Evolutionary conservation across 2,329 filamentous ascomycete species (phyloP), one percentile per base, ranked within the genome.

Genomic region (Diplodia intermedia): DNA sequence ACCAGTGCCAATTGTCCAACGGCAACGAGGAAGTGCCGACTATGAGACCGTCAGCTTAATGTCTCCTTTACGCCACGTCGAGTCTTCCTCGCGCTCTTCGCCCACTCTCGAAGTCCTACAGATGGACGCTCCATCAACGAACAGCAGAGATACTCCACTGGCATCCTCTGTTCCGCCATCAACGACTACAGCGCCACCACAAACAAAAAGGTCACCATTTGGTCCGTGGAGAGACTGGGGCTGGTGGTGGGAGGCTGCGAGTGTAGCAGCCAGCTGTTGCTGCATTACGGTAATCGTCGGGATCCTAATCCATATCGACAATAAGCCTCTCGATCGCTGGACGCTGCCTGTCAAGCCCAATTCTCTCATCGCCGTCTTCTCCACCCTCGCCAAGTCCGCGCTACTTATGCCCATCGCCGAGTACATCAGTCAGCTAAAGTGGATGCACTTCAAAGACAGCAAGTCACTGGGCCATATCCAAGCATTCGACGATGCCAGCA

Each of bases 301-400:
- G 9, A 69, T 71, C 43, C 55, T 70, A 15, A 23, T 49, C 18
- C 40, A n/a, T 8, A 68, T 69, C 47, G 38, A 69, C 43, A 53
- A 53, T 20, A 68, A 69, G 50, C 47, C 69, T 29, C 60, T 70
- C 4, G 31, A 23, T 4, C 20, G 53, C 33, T 72, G 71, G 71
- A 65, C 55, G 36, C 29, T 69, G 3, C 61, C 68, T 15, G 70
- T 72, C 26, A 56, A 70, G 26, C 49, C 61, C 20, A 81, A 79
- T 70, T 75, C 78, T 0, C 60, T 78, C 12, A 72, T 81, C 14
- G 71, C 79, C 4, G 63, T 79, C 66, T 70, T 80, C 29, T 74
- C 76, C 2, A 79, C 75, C 4, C 50, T 77, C 9, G 71, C 66
- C 6, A 79, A 78, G 65, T 68, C 75, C 1, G 66, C 75, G 1